Evolutionary conservation across 2,329 filamentous ascomycete genomes (phyloP), one percentile per base, ranked within the genome.

Genomic region (Hypoxylon sp.): DNA sequence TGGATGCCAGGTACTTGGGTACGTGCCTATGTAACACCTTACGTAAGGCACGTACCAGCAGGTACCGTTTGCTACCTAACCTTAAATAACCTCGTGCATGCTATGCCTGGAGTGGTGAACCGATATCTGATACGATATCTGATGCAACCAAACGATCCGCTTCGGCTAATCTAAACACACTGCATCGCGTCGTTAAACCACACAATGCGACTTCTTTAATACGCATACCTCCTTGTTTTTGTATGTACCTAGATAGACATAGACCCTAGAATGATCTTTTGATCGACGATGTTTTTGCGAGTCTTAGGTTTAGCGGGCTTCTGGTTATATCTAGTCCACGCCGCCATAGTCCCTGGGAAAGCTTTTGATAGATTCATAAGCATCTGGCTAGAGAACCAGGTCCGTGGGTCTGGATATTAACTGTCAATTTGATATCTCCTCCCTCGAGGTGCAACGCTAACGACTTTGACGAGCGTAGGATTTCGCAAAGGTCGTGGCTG

Each of bases 371-470:
- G 80, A 38, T 79, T 82, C 55, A 82, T 82, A 58, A 82, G 79
- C 41, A 81, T 83, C 52, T 83, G 80, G 80, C 78, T 83, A 23
- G 81, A 82, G 74, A 82, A 82, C 64, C 79, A 82, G 76, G 81
- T 80, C 36, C 53, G 76, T 73, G 50, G 2, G 4, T 14, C 19
- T 10, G 2, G 9, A 34, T 2, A 1, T 49, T 30, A 9, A 7
- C 4, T n/a, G 9, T 14, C 6, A 28, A 11, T 43, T 3, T 2
- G 11, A 10, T 28, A 28, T 14, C 14, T 25, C 14, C 2, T 17
- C 2, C 6, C 9, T 34, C 23, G 17, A 21, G 34, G 10, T 13
- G n/a, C 6, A 32, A 34, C 7, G 17, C 30, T 53, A n/a, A 36
- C 49, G 32, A 65, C 36, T 32, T 57, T 6, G 48, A 14, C 13